Conservation (phyloP, 768 basidiomycete species). For the Macrocybe gigantea region DNA sequence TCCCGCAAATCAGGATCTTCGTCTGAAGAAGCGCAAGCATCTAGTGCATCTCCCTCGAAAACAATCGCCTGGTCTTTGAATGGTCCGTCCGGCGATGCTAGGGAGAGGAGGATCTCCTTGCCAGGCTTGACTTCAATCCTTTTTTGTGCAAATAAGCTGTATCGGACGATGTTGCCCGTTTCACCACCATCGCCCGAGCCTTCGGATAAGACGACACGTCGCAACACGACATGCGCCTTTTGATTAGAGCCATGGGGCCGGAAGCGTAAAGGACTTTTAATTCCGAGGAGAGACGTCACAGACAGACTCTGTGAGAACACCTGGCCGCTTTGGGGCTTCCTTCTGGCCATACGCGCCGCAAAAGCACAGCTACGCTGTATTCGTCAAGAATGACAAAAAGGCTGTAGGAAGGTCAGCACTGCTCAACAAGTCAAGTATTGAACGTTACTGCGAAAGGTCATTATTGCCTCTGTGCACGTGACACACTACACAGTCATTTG, state of each 20-base stretch:
- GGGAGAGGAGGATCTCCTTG: conserved; percentile 61
- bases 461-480: conserved; percentile 6
- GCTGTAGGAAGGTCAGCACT: too few relatives aligned
- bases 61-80: conserved; percentile 54
- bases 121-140: conserved; percentile 66
- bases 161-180: conserved; percentile 39
- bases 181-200: conserved; percentile 37
- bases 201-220: conserved; percentile 49
- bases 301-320: conserved; percentile 20
- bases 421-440: too few relatives aligned
- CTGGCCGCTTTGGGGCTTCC: conserved; percentile 29
- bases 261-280: conserved; percentile 59
- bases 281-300: conserved; percentile 52
- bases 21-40: conserved; percentile 28
- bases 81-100: conserved; percentile 44
- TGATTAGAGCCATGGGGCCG: conserved; percentile 60
- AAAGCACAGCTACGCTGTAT: not conserved
- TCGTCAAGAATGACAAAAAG: too few relatives aligned
- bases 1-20: conserved; percentile 34
- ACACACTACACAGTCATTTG: not conserved
- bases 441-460: too few relatives aligned
- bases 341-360: conserved; percentile 28
- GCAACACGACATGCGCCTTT: conserved; percentile 63
- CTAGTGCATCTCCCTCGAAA: conserved; percentile 46
- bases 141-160: conserved; percentile 64